These are phyloP conservation scores for Eimeria mitis DNA, from an alignment of 169 alveolate genomes.

Conservation along the genomic window DNA sequence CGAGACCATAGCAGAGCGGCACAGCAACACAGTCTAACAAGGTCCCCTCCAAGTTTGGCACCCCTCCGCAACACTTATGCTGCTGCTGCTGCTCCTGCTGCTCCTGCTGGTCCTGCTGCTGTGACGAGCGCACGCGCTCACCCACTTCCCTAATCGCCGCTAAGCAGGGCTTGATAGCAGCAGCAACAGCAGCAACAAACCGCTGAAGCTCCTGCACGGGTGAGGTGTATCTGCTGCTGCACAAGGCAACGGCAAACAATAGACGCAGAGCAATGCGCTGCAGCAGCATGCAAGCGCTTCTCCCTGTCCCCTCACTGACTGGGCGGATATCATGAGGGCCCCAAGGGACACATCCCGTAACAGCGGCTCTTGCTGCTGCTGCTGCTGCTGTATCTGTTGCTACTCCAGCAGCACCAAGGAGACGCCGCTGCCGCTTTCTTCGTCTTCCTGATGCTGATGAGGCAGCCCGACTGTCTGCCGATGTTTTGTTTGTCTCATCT, in stretches of 20 bases:
- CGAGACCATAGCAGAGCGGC: constrained; percentile 65
- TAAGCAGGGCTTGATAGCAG: constrained; percentile 53
- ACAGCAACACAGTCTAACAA: constrained; percentile 65
- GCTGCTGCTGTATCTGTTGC: constrained; percentile 34
- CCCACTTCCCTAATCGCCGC: constrained; percentile 56
- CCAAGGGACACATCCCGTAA: background rate
- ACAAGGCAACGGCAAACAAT: constrained; percentile 47
- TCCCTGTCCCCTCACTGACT: constrained; percentile 47
- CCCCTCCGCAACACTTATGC: background rate
- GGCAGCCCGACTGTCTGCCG: background rate
- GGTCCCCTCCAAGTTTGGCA: constrained; percentile 45
- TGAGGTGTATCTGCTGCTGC: constrained; percentile 60
- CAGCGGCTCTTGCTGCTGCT: background rate
- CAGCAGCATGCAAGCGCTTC: constrained; percentile 68
- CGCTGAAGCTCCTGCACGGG: constrained; percentile 66
- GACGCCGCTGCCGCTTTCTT: background rate
- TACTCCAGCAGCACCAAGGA: background rate
- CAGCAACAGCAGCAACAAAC: constrained; percentile 73
- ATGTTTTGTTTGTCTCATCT: background rate
- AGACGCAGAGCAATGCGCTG: constrained; percentile 67
- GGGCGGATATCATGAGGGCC: constrained; percentile 35
- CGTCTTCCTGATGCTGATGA: background rate
- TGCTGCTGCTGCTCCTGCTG: constrained; percentile 19
- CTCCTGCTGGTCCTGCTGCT: constrained; percentile 5
- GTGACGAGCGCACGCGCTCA: background rate